Evolutionary conservation across 495 filamentous ascomycete species (phyloP), one percentile per base, ranked within the genome.

Genomic region (Coniosporium apollinis): DNA sequence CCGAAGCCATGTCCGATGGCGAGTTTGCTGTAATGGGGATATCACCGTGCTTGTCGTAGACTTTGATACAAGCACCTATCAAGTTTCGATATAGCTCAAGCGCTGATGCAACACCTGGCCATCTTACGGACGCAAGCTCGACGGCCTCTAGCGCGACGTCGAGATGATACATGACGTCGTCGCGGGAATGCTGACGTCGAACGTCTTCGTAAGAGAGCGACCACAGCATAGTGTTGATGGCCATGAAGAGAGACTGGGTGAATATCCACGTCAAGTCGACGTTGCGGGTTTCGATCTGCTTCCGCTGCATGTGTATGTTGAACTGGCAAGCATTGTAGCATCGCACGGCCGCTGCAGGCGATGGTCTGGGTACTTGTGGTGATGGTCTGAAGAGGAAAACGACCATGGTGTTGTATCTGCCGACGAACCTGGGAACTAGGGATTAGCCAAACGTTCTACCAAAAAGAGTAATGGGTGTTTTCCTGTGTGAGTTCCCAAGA

Each of bases 191-290:
- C 18, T 69, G 57, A 30, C 61, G 62, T 16, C 87, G 79, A 30
- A 94, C 70, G 37, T 86, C 81, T 9, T 76, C 68, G 48, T 87
- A 91, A 2, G 82, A 87, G 16, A 91, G 65, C 5, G 76, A 65
- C 87, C 87, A 96, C 2, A 96, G 69, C 22, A 92, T 67, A 16
- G 79, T 83, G 47, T 89, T 87, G 26, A 93, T 63, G 11, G 76
- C 72, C 69, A 83, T 82, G 56, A 92, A 93, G 15, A 94, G 64
- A 24, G 78, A 69, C 39, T 91, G 69, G 5, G 87, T 70, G 49
- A 91, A 93, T 24, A 91, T 74, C 83, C 86, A 96, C 2, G 83
- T 92, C 36, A 93, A 59, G 48, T 94, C 87, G 15, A 87, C 74
- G 16, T 70, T 72, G 5, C 65, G 66, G 6, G 68, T 73, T 41